These are phyloP conservation scores for Thalassiosira ordinaria DNA, from an alignment of 352 stramenopile genomes.

Conservation along the genomic window DNA sequence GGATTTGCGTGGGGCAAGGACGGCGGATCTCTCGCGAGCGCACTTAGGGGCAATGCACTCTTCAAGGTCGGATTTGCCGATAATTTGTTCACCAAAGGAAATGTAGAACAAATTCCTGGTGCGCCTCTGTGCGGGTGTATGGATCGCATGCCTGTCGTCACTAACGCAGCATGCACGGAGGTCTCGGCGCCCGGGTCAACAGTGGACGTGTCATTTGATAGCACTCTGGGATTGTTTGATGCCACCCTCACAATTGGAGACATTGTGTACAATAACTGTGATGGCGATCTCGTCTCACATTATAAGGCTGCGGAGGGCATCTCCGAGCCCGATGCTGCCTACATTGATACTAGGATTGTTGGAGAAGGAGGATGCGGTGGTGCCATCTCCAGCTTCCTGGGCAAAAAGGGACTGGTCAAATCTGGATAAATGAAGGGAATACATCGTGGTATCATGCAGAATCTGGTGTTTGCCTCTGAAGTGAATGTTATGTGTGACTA, in stretches of 20 bases:
- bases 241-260: neutral
- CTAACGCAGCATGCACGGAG: constrained; percentile 12
- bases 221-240: neutral
- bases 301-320: neutral
- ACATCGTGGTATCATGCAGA: no score
- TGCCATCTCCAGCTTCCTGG: constrained; percentile 29
- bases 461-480: no score
- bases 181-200: constrained; percentile 2
- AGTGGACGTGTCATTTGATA: constrained; percentile 8
- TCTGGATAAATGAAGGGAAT: no score
- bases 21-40: neutral
- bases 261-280: constrained; percentile 16
- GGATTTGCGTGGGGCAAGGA: constrained; percentile 33
- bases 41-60: constrained; percentile 22
- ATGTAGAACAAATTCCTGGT: constrained; percentile 16
- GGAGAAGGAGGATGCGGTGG: constrained; percentile 17
- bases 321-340: neutral
- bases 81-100: constrained; percentile 3
- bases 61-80: constrained; percentile 25
- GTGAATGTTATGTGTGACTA: no score
- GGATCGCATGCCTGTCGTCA: constrained; percentile 28
- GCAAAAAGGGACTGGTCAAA: constrained; percentile 8
- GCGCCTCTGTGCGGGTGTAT: constrained; percentile 36
- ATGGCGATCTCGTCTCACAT: neutral
- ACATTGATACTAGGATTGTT: constrained; percentile 26